Conservation (phyloP, 31 red algal species). For the Bonnemaisonia californica region DNA sequence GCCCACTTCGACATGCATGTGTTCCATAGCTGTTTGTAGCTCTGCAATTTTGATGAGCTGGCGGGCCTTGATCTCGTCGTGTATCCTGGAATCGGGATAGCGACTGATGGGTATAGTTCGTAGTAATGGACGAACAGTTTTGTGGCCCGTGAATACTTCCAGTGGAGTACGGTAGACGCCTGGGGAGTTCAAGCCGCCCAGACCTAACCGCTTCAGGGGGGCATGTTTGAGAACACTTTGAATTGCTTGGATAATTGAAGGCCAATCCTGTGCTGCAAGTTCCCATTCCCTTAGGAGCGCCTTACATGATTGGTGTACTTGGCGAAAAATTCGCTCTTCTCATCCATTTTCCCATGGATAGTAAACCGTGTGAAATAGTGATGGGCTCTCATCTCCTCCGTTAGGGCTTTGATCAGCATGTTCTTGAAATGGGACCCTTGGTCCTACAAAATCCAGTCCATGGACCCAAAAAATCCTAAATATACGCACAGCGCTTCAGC, state of each 20-base stretch:
- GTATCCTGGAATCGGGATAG: neutral
- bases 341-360: slow-evolving; percentile 44
- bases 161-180: slow-evolving; percentile 25
- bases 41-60: slow-evolving; percentile 4
- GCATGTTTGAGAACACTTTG: slow-evolving; percentile 49
- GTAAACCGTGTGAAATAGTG: slow-evolving; percentile 50
- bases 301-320: slow-evolving; percentile 21
- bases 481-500: neutral
- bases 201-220: slow-evolving; percentile 17
- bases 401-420: neutral
- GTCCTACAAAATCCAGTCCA: slow-evolving; percentile 29
- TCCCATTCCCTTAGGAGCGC: slow-evolving; percentile 29
- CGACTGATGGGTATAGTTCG: neutral
- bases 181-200: neutral
- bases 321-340: slow-evolving; percentile 33
- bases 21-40: slow-evolving; percentile 17
- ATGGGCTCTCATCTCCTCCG: slow-evolving; percentile 5
- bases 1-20: slow-evolving; percentile 27
- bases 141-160: slow-evolving; percentile 36
- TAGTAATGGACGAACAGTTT: slow-evolving; percentile 19
- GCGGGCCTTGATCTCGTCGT: slow-evolving; percentile 1
- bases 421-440: slow-evolving; percentile 50
- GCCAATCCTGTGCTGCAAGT: slow-evolving; percentile 30
- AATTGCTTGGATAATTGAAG: slow-evolving; percentile 24
- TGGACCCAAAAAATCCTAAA: slow-evolving; percentile 15